phyloP scores from a whole-genome alignment of 2,329 filamentous ascomycete species.

The Trichoderma lentiforme region DNA sequence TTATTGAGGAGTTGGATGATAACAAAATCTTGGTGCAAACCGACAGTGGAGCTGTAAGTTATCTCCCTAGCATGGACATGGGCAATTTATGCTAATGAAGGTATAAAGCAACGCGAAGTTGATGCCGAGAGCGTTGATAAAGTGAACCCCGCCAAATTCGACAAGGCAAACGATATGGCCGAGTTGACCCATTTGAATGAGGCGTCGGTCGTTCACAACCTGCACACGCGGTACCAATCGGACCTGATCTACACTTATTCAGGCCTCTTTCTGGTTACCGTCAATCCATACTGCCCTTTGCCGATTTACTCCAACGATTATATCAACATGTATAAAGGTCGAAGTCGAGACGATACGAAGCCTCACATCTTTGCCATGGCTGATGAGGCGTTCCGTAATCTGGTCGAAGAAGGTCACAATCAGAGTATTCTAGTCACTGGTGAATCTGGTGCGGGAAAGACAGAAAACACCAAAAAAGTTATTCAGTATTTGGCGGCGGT shows the following conservation, averaged over 20 bases:
- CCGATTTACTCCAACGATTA: constrained; percentile 97
- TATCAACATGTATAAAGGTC: constrained; percentile 95
- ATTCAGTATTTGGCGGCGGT: constrained; percentile 98
- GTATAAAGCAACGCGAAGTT: constrained; percentile 73
- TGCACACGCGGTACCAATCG: constrained; percentile 90
- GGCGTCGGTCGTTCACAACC: constrained; percentile 94
- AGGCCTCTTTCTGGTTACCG: constrained; percentile 90
- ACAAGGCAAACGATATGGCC: constrained; percentile 99
- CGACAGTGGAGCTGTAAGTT: constrained; percentile 80
- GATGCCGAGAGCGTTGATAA: constrained; percentile 89
- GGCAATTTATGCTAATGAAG: constrained; percentile 21
- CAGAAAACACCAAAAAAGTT: constrained; percentile 98
- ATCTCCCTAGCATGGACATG: background rate
- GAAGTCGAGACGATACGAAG: constrained; percentile 87
- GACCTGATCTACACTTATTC: constrained; percentile 99
- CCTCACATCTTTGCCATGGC: constrained; percentile 98
- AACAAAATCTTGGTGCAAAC: constrained; percentile 80
- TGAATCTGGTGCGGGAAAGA: constrained; percentile 97
- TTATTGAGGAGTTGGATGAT: constrained; percentile 73
- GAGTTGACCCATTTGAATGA: constrained; percentile 98
- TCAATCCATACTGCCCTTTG: constrained; percentile 92
- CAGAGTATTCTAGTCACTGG: constrained; percentile 98
- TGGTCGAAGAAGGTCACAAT: constrained; percentile 92
- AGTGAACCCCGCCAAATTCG: constrained; percentile 98
- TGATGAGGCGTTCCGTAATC: constrained; percentile 90